Base-by-base conservation (phyloP, 805 yeast genomes). In the Candida adriatica region DNA sequence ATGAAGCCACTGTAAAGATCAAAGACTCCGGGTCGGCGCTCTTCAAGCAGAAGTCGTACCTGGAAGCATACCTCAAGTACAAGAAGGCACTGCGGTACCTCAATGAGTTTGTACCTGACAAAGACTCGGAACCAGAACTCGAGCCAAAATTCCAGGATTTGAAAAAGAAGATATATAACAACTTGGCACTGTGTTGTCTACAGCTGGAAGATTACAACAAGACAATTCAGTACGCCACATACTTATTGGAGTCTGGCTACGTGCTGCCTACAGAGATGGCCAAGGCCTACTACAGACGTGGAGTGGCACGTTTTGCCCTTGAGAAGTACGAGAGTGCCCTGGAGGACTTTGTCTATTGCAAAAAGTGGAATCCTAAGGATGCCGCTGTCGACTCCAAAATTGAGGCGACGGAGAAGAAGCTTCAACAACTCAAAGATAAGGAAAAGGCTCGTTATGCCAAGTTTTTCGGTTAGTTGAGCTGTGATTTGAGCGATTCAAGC, bases 61-160 rank as follows among this genome's bases (percentile, higher is more conserved):
- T 61, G 19, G 68, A 74, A 24, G 79, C 90, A 0, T 56, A 65
- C 11, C 62, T 74, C 41, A 83, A 83, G 52, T 83, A 79, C 51
- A 61, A 52, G 24, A 83, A 83, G 51, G 66, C 85, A 8, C 53
- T 80, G 33, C 61, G 86, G 37, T 83, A 82, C 45, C 69, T 79
- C 20, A 75, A 77, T 62, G 90, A 80, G 53, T 72, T 68, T 42
- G 64, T 78, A 11, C 92, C 94, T 0, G 92, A 81, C 45, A 56
- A 58, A 20, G 87, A 78, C 27, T 54, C 64, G 17, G 79, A 78
- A 43, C 68, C 74, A 10, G 71, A 68, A 14, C 61, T 67, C 55
- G 65, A 58, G 42, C 42, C 44, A 5, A 68, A 70, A 41, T 82
- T 76, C 49, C 45, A 59, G 21, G 70, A 58, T 5, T 31, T 65